phyloP scores from a whole-genome alignment of 2,329 filamentous ascomycete genomes.

The Bretziella fagacearum region DNA sequence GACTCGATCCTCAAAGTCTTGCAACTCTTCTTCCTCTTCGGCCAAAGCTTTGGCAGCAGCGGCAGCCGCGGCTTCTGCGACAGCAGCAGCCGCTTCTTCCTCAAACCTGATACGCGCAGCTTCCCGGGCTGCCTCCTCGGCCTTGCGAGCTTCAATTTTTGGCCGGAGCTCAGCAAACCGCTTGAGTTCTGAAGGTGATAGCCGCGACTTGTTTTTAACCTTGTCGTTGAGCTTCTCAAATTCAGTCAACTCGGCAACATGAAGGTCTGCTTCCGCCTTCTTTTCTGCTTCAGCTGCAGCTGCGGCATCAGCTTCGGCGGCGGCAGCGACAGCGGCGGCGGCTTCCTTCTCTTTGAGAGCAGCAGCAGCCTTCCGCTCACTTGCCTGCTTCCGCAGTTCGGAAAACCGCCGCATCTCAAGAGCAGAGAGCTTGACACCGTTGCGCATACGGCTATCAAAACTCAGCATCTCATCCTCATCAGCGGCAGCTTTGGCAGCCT shows the following conservation, averaged over 20 bases:
- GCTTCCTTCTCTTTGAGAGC: slow-evolving; percentile 16
- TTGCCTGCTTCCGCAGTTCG: slow-evolving; percentile 19
- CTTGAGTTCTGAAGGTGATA: slow-evolving; percentile 2
- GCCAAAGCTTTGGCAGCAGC: slow-evolving; percentile 4
- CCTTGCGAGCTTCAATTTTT: background rate
- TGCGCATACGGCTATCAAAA: background rate
- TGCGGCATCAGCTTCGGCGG: background rate
- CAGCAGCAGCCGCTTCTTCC: slow-evolving; percentile 4
- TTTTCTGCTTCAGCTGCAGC: slow-evolving; percentile 1
- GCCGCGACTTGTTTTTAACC: background rate
- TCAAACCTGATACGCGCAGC: slow-evolving; percentile 5
- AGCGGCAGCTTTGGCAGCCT: slow-evolving; percentile 19
- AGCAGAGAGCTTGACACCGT: background rate
- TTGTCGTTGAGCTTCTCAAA: slow-evolving; percentile 4
- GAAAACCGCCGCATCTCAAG: background rate
- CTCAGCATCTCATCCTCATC: slow-evolving; percentile 9
- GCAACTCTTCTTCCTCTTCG: slow-evolving; percentile 17
- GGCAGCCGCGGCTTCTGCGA: slow-evolving; percentile 1
- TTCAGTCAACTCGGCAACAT: slow-evolving; percentile 7
- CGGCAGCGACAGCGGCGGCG: slow-evolving; percentile 9
- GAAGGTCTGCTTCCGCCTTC: slow-evolving; percentile 2
- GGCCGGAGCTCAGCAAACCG: slow-evolving; percentile 5
- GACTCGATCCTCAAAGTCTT: slow-evolving; percentile 17
- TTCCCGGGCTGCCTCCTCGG: slow-evolving; percentile 6
- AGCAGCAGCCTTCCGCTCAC: slow-evolving; percentile 20